phyloP scores from a whole-genome alignment of 2,329 filamentous ascomycete genomes.

The Fusarium pininemorale region DNA sequence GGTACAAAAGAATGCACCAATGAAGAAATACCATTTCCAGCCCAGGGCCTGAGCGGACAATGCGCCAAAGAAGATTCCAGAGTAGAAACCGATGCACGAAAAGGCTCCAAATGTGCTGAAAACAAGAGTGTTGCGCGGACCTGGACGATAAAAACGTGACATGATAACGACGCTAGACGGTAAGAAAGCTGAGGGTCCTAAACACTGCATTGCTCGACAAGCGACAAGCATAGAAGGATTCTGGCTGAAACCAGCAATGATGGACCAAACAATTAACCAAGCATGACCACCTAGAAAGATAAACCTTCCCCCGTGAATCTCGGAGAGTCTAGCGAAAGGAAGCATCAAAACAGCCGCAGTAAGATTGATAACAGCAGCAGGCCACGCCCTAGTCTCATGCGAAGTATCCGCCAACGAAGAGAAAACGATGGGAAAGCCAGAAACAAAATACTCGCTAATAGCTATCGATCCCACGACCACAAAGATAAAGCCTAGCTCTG shows the following conservation, averaged over 20 bases:
- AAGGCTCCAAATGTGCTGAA: conserved; percentile 68
- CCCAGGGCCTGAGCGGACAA: conserved; percentile 66
- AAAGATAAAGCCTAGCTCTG: conserved; percentile 71
- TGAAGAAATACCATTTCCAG: conserved; percentile 78
- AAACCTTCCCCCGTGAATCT: conserved; percentile 69
- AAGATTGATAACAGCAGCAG: conserved; percentile 68
- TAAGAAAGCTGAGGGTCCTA: conserved; percentile 74
- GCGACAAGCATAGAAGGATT: conserved; percentile 75
- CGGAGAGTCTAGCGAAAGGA: conserved; percentile 67
- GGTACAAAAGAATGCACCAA: conserved; percentile 61
- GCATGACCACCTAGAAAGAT: conserved; percentile 67
- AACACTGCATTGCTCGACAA: conserved; percentile 76
- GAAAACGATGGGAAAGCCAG: conserved; percentile 78
- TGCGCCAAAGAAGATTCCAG: conserved; percentile 75
- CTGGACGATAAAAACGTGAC: conserved; percentile 74
- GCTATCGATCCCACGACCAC: conserved; percentile 71
- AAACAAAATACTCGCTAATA: conserved; percentile 77
- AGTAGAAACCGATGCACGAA: conserved; percentile 67
- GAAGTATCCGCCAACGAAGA: conserved; percentile 70
- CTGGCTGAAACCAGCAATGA: conserved; percentile 74
- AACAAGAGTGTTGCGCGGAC: conserved; percentile 75
- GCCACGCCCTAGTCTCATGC: conserved; percentile 69
- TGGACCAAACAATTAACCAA: conserved; percentile 74
- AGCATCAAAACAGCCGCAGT: conserved; percentile 67
- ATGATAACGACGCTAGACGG: conserved; percentile 78